These are phyloP conservation scores for Penicillium rolfsii DNA, from an alignment of 2,329 filamentous ascomycete species.

Conservation along the genomic window DNA sequence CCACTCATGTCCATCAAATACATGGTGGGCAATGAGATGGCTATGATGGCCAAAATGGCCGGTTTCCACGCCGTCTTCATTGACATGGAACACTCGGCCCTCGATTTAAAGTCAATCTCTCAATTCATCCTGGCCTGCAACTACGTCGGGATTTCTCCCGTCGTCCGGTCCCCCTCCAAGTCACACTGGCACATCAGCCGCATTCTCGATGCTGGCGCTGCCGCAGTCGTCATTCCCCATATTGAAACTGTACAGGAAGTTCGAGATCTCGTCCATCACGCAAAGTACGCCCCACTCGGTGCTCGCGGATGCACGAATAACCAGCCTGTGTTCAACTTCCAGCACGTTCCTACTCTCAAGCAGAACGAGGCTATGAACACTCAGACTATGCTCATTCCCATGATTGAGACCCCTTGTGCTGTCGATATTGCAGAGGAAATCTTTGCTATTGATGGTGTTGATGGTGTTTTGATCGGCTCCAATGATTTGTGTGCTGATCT, in stretches of 20 bases:
- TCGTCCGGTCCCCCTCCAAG: conserved; percentile 49
- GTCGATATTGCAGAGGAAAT: conserved; percentile 48
- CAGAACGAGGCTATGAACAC: conserved; percentile 42
- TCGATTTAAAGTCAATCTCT: conserved; percentile 41
- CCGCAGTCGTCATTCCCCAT: conserved; percentile 49
- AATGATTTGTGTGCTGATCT: conserved; percentile 52
- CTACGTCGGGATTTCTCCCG: conserved; percentile 46
- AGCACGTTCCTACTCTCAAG: conserved; percentile 37
- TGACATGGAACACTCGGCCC: conserved; percentile 51
- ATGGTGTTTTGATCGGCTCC: conserved; percentile 49
- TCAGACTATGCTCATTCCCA: conserved; percentile 47
- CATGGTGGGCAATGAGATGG: conserved; percentile 29
- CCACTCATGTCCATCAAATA: conserved; percentile 36
- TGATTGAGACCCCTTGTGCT: conserved; percentile 48
- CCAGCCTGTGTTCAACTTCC: conserved; percentile 43
- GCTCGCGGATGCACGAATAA: conserved; percentile 42
- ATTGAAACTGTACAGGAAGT: conserved; percentile 44
- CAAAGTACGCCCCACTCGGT: conserved; percentile 46
- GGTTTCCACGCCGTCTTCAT: conserved; percentile 50
- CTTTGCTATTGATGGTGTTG: conserved; percentile 48
- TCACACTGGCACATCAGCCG: conserved; percentile 45
- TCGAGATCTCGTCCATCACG: conserved; percentile 41
- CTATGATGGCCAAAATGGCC: conserved; percentile 35
- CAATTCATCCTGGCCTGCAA: conserved; percentile 47
- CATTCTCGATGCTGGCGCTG: conserved; percentile 48